Percentiles rank a stretch among this genome's conserved stretches.
phyloP scores from a whole-genome alignment of 345 rosid genomes.

The Gossypium ekmanianum region DNA sequence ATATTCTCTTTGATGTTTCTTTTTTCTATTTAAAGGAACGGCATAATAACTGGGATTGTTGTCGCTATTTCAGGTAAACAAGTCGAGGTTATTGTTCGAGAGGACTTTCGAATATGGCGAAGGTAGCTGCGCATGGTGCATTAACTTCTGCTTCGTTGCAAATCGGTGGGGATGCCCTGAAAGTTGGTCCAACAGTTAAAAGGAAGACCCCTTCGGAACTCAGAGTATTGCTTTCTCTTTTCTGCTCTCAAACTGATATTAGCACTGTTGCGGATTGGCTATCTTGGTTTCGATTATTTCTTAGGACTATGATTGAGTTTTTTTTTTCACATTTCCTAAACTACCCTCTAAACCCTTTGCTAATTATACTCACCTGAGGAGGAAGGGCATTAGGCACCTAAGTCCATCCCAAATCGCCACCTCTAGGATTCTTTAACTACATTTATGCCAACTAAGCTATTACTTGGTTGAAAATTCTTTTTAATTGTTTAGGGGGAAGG shows the following conservation, averaged over 20 bases:
- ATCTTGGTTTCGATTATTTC: neutral
- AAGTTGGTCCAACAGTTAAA: slow-evolving; percentile 39
- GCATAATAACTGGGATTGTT: neutral
- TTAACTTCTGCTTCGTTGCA: slow-evolving; percentile 41
- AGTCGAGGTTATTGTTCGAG: neutral
- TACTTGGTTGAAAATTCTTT: neutral
- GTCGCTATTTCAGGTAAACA: slow-evolving; percentile 12
- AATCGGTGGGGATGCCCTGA: slow-evolving; percentile 39
- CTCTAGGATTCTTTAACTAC: too few species aligned
- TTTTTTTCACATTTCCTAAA: too few species aligned
- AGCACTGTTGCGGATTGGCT: neutral
- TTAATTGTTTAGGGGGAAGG: neutral
- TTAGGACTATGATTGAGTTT: neutral
- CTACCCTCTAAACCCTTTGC: too few species aligned
- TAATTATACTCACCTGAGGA: too few species aligned
- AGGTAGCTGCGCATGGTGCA: slow-evolving; percentile 58
- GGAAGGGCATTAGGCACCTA: too few species aligned
- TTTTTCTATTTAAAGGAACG: neutral
- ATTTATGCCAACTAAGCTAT: too few species aligned
- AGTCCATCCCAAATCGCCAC: too few species aligned
- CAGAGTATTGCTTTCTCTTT: slow-evolving; percentile 42
- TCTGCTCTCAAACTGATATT: neutral
- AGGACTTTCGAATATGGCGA: slow-evolving; percentile 40
- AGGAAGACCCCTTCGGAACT: slow-evolving; percentile 88
- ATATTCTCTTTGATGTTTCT: slow-evolving; percentile 7